A percentile compares a stretch with the other conserved stretches of the same genome.
These are phyloP conservation scores for Mitragyna speciosa DNA, from an alignment of 257 asterid genomes.

Conservation along the genomic window DNA sequence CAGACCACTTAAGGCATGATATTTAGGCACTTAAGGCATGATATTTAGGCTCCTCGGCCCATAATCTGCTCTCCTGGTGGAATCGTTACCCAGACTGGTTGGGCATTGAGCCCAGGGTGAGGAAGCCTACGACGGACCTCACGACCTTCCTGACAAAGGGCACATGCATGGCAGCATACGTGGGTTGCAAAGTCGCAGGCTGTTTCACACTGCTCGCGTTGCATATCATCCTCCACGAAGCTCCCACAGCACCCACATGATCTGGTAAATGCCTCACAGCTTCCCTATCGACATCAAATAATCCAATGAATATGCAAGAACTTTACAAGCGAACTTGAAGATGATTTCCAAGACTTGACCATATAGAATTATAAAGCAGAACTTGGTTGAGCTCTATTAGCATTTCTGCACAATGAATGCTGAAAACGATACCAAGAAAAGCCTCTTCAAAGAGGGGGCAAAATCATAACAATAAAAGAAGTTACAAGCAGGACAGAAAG, in stretches of 20 bases:
- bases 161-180: conserved; percentile 78
- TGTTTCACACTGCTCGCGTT: conserved; percentile 77
- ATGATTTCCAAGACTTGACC: not conserved
- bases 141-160: conserved; percentile 97
- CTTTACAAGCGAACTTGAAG: not conserved
- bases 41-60: conserved; percentile 50
- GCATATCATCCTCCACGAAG: conserved; percentile 63
- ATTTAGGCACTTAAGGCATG: conserved; percentile 9
- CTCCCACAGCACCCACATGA: conserved; percentile 75
- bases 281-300: conserved; percentile 54
- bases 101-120: conserved; percentile 76
- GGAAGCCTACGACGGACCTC: conserved; percentile 93
- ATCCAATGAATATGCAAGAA: not conserved
- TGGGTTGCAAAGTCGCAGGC: conserved; percentile 84
- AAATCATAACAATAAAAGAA: not conserved
- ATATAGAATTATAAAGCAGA: not conserved
- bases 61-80: conserved; percentile 82
- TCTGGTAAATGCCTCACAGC: conserved; percentile 64
- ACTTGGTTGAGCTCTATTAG: not conserved
- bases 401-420: not conserved
- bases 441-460: not conserved
- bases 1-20: not conserved
- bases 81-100: conserved; percentile 60
- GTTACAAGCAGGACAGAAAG: not conserved
- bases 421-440: not conserved